Percentiles rank a stretch among this genome's conserved stretches.
Evolutionary conservation across 2,329 filamentous ascomycete species (phyloP).

Genomic region (Leptographium wingfieldii): DNA sequence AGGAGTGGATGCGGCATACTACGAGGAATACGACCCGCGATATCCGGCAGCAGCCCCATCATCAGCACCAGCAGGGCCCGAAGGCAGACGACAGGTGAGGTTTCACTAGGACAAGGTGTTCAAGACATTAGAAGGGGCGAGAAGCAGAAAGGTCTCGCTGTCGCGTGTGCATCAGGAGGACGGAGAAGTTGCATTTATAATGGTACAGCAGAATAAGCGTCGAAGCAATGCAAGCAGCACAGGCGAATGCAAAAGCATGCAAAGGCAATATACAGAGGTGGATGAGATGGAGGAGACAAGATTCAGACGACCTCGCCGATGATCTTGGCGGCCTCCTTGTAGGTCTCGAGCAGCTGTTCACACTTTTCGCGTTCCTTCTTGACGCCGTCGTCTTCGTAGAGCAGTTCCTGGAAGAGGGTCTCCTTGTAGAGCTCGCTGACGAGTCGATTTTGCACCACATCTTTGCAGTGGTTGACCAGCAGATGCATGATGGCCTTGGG

Average conservation of each 20-base stretch:
- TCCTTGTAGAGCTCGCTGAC: slow-evolving; percentile 96
- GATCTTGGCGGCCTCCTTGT: slow-evolving; percentile 96
- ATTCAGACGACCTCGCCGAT: slow-evolving; percentile 81
- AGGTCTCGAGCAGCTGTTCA: slow-evolving; percentile 87
- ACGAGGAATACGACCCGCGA: slow-evolving; percentile 33
- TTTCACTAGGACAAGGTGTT: slow-evolving; percentile 6
- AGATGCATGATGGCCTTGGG: slow-evolving; percentile 99
- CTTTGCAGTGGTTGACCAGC: slow-evolving; percentile 95
- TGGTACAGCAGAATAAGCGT: not conserved
- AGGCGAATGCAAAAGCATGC: not conserved
- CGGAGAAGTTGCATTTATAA: not conserved
- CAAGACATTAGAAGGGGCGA: not conserved
- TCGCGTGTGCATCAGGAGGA: not conserved
- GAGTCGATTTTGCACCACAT: slow-evolving; percentile 91
- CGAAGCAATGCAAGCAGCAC: not conserved
- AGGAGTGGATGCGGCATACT: slow-evolving; percentile 11
- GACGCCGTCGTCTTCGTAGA: slow-evolving; percentile 95
- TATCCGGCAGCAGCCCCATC: slow-evolving; percentile 20
- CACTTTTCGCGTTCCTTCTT: slow-evolving; percentile 79
- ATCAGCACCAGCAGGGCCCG: not conserved
- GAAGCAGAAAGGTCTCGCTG: not conserved
- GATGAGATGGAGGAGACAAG: not conserved
- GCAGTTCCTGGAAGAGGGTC: slow-evolving; percentile 73
- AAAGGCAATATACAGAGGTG: not conserved
- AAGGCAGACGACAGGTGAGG: slow-evolving; percentile 2